Base-by-base conservation (phyloP, 2,329 filamentous ascomycete genomes). In the Cyphellophora europaea region DNA sequence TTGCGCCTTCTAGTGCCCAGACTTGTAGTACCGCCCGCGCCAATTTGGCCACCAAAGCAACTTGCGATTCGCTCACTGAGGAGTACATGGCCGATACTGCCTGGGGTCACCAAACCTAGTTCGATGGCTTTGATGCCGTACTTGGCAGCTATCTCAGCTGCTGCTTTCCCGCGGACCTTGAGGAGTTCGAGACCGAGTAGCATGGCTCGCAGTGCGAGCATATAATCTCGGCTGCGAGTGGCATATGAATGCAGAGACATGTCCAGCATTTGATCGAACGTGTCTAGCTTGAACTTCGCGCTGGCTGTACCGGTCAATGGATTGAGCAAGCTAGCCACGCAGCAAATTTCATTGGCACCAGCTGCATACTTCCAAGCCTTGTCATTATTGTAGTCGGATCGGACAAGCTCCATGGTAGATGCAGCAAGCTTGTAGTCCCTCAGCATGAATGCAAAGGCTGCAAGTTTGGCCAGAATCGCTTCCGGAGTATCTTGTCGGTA, bases 331-430 rank as follows among this genome's bases (percentile, higher is more conserved):
- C 85, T 74, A 50, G 84, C 85, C 10, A 95, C 64, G 4, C 85
- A 88, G 18, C 83, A 81, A 89, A 98, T 96, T 64, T 98, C 91
- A 56, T 93, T 89, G 2, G 84, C 82, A 3, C 84, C 89, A 0
- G 91, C 91, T 54, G 95, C 86, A 53, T 96, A 84, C 49, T 77
- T 85, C 91, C 91, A 98, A 1, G 91, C 93, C 58, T 96, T 96
- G 55, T 95, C 88, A 54, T 91, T 91, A 53, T 77, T 79, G 57
- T 89, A 98, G 56, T 98, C 93, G 5, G 79, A 74, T 35, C 86
- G 77, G 6, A 98, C 63, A 4, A 98, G 72, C 38, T 98, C 89
- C 55, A 95, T 98, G 0, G 85, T 94, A 10, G 82, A 87, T 49
- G 91, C 76, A 6, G 91, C 85, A 21, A 98, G 66, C 58, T 93